These are phyloP conservation scores for Protea cynaroides DNA, from an alignment of 164 flowering plant genomes.

Conservation along the genomic window DNA sequence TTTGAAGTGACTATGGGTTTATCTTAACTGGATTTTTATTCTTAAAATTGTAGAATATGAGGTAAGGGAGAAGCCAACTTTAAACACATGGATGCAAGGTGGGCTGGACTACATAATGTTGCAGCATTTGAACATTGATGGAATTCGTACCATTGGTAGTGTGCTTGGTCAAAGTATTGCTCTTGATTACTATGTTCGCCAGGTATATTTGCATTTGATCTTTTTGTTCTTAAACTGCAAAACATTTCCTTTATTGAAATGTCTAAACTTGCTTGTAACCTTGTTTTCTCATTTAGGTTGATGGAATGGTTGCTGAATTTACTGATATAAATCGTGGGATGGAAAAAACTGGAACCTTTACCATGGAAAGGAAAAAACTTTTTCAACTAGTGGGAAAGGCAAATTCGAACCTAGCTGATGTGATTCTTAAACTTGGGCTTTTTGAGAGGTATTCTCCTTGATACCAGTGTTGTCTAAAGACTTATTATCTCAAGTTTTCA, in stretches of 20 bases:
- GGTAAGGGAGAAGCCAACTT: conserved; percentile 73
- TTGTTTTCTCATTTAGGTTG: conserved; percentile 48
- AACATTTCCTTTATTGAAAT: background rate
- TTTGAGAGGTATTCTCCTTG: conserved; percentile 66
- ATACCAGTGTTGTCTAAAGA: too few relatives aligned
- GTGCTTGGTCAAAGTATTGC: conserved; percentile 99
- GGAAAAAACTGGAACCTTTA: conserved; percentile 95
- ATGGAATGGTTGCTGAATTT: conserved; percentile 97
- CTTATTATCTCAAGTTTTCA: too few relatives aligned
- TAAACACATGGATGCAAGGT: conserved; percentile 86
- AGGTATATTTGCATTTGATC: conserved; percentile 34
- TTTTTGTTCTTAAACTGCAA: background rate
- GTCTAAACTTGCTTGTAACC: background rate
- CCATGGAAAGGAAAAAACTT: conserved; percentile 85
- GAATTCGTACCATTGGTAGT: conserved; percentile 89
- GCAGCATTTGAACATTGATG: conserved; percentile 80
- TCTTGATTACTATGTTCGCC: conserved; percentile 93
- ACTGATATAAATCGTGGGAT: conserved; percentile 91
- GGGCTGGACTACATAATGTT: conserved; percentile 85
- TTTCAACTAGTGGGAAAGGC: conserved; percentile 95
- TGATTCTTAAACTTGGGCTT: conserved; percentile 92
- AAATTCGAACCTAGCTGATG: conserved; percentile 90
- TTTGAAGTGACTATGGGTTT: too few relatives aligned
- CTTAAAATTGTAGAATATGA: conserved; percentile 55
- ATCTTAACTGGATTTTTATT: too few relatives aligned